Conservation (phyloP, 2,329 filamentous ascomycete species). For the Exophiala mesophila region DNA sequence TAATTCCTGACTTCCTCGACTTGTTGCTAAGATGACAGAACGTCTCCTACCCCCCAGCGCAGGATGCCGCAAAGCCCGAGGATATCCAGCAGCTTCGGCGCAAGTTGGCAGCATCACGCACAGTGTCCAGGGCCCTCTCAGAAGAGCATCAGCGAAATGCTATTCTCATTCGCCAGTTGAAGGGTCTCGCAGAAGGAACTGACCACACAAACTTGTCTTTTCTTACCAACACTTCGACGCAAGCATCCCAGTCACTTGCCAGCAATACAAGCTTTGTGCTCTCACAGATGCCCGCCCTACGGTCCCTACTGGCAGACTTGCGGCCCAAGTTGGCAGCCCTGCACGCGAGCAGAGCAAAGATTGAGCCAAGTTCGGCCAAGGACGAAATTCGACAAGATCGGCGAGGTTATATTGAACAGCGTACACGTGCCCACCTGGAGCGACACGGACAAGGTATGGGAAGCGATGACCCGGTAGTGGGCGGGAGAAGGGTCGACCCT, state of each 20-base stretch:
- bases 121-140: constrained; percentile 64
- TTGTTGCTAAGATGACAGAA: constrained; percentile 14
- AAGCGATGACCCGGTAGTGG: constrained; percentile 13
- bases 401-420: constrained; percentile 75
- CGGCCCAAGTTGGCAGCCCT: constrained; percentile 57
- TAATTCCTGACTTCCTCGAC: too few species aligned
- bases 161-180: constrained; percentile 61
- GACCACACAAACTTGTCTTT: constrained; percentile 48
- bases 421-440: constrained; percentile 73
- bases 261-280: constrained; percentile 64
- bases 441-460: constrained; percentile 30
- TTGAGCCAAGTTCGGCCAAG: constrained; percentile 34
- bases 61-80: constrained; percentile 56
- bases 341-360: constrained; percentile 23
- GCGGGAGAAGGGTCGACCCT: constrained; percentile 18
- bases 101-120: constrained; percentile 72
- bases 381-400: constrained; percentile 64
- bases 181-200: constrained; percentile 44
- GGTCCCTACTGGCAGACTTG: constrained; percentile 63
- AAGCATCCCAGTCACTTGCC: constrained; percentile 36
- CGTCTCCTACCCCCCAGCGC: constrained; percentile 29
- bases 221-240: constrained; percentile 47
- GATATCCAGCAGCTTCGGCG: constrained; percentile 66
- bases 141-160: constrained; percentile 69
- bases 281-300: constrained; percentile 75